Base-by-base conservation (phyloP, 164 flowering plant species). In the Magnolia officinalis region DNA sequence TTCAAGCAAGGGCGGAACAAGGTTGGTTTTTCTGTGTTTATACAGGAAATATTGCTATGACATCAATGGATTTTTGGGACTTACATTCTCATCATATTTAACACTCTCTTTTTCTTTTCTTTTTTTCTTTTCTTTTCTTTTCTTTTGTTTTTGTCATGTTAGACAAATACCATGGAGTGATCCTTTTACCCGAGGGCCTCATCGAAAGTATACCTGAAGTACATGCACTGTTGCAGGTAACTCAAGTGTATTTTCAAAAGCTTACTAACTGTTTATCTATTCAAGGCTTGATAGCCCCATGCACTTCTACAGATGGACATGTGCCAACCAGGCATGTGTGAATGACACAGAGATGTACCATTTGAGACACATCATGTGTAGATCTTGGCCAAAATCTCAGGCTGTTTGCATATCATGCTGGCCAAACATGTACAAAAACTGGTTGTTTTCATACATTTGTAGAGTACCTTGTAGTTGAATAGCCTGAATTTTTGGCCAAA, bases 1-100 rank as follows among this genome's bases (percentile, higher is more conserved):
- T 76, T 72, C 79, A 80, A 80, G 76, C 78, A 1, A 72, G 82
- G 64, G 82, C 82, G 45, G 82, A 72, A 68, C 72, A 72, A 72
- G 82, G 82, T 80, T 16, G 73, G 23, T 45, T 63, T 69, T 14
- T 51, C 29, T 74, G 2, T 6, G 21, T 67, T 19, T 37, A 37
- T 37, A 37, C 6, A 37, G 4, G 45, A 66, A 66, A 66, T 66
- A 66, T 8, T 66, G 26, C 26, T 8, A 66, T 16, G 21, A 66
- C 23, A 67, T 1, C 31, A 14, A n/a, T 11, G 13, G 26, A 8
- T 67, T 75, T 21, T 18, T 63, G 65, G 65, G 21, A 63, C 23
- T 37, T 37, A 37, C 45, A 37, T 37, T 5, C 45, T 37, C 45
- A 5, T 37, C 45, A 37, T 37, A 3, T 37, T 5, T 37, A 3